These are phyloP conservation scores for Phaeophleospora eucalypticola DNA, from an alignment of 2,329 filamentous ascomycete species.

Conservation along the genomic window DNA sequence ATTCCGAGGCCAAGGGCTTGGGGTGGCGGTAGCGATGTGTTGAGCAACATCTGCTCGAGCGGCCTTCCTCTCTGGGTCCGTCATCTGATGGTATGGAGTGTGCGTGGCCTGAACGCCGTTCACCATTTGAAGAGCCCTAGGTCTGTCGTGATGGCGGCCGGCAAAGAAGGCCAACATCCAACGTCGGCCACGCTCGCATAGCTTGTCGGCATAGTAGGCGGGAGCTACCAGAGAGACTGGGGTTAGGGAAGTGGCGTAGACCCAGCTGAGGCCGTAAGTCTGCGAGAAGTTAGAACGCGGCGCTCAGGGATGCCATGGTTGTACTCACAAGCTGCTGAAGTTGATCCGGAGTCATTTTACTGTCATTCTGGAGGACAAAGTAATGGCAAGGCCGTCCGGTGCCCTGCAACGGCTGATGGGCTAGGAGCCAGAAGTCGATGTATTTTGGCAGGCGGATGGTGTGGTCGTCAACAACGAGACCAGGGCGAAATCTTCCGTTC, in stretches of 20 bases:
- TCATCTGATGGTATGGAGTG: neutral
- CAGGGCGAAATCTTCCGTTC: conserved; percentile 8
- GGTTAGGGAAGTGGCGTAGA: conserved; percentile 29
- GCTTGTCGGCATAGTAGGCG: conserved; percentile 35
- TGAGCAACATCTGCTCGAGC: neutral
- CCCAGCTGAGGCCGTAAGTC: conserved; percentile 28
- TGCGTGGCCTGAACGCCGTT: neutral
- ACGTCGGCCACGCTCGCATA: conserved; percentile 6
- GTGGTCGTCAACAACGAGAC: conserved; percentile 11
- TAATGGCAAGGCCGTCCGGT: conserved; percentile 80
- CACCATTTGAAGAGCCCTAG: neutral
- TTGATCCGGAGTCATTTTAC: neutral
- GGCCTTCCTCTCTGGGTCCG: too few species aligned
- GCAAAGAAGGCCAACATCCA: neutral
- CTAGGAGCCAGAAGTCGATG: conserved; percentile 15
- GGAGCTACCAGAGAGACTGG: conserved; percentile 34
- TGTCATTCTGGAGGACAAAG: conserved; percentile 45
- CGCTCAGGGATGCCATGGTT: conserved; percentile 31
- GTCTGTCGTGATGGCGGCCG: neutral
- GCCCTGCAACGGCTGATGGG: conserved; percentile 53
- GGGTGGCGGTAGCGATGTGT: neutral
- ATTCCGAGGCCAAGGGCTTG: neutral
- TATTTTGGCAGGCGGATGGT: neutral
- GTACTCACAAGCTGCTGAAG: conserved; percentile 21
- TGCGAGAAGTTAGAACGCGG: conserved; percentile 21